Conservation (phyloP, 257 asterid genomes). For the Solanum medicagineum region DNA sequence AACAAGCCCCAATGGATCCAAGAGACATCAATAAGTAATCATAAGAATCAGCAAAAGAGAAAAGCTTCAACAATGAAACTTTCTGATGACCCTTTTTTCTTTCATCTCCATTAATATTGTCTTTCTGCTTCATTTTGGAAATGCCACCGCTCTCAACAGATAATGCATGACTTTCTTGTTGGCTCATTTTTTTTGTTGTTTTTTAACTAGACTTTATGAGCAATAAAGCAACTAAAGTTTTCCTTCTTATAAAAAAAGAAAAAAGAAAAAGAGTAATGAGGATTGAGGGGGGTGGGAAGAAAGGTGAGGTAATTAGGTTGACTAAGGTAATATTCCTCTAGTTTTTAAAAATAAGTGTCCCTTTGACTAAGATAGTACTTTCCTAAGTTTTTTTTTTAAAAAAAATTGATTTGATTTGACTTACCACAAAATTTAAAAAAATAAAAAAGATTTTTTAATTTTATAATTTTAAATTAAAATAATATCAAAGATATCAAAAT, state of each 20-base stretch:
- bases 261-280: background rate
- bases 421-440: no score
- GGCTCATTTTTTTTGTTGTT: background rate
- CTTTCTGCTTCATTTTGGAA: background rate
- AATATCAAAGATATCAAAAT: no score
- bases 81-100: background rate
- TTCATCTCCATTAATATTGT: background rate
- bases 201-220: background rate
- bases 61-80: constrained; percentile 45
- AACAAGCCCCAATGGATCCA: constrained; percentile 77
- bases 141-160: background rate
- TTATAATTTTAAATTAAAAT: no score
- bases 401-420: no score
- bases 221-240: background rate
- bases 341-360: background rate
- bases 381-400: no score
- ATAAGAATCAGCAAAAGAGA: constrained; percentile 60
- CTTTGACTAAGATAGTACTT: background rate
- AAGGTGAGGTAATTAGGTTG: background rate
- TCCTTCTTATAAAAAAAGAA: background rate
- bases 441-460: no score
- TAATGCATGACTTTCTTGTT: background rate
- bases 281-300: background rate
- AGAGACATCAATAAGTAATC: constrained; percentile 64
- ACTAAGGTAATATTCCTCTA: background rate